A percentile compares a stretch with the other conserved stretches of the same genome.
These are phyloP conservation scores for Eucalyptus virginea DNA, from an alignment of 345 rosid genomes.

Conservation along the genomic window DNA sequence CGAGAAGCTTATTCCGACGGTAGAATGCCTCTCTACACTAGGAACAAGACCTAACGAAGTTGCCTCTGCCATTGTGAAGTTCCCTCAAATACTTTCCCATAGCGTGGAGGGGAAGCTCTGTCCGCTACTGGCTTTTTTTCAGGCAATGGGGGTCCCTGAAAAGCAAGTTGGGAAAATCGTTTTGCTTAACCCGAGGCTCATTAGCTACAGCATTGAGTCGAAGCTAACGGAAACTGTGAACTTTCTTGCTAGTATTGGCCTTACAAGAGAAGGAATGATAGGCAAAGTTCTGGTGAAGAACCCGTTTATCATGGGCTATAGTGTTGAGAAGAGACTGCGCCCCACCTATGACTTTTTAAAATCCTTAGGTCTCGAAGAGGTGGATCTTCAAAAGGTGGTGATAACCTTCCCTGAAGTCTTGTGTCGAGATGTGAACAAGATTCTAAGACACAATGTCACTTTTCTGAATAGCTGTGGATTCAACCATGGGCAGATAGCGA, in stretches of 20 bases:
- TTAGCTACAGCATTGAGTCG: slow-evolving; percentile 7
- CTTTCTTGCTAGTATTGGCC: slow-evolving; percentile 2
- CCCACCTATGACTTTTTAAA: slow-evolving; percentile 8
- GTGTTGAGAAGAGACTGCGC: slow-evolving; percentile 3
- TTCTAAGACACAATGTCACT: not conserved
- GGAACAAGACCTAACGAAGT: slow-evolving; percentile 2
- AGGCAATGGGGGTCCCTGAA: slow-evolving; percentile 7
- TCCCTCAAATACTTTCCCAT: slow-evolving; percentile 7
- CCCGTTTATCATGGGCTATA: slow-evolving; percentile 8
- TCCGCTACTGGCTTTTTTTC: slow-evolving; percentile 4
- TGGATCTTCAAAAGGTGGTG: not conserved
- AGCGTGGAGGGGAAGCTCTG: slow-evolving; percentile 8
- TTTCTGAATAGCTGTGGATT: slow-evolving; percentile 2
- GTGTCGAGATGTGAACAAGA: slow-evolving; percentile 2
- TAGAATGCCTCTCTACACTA: slow-evolving; percentile 2
- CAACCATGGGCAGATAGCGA: not conserved
- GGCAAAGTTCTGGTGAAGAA: slow-evolving; percentile 1
- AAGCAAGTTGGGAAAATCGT: slow-evolving; percentile 3
- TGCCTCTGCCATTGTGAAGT: slow-evolving; percentile 1
- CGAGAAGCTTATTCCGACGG: slow-evolving; percentile 4
- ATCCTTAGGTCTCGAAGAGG: not conserved
- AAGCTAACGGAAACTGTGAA: slow-evolving; percentile 1
- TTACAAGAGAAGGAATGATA: slow-evolving; percentile 3
- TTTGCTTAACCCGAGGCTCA: slow-evolving; percentile 8
- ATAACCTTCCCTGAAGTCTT: slow-evolving; percentile 4